Percentiles rank a stretch among this genome's conserved stretches.
These are phyloP conservation scores for Aspergillus heteromorphus DNA, from an alignment of 495 filamentous ascomycete genomes.

Conservation along the genomic window DNA sequence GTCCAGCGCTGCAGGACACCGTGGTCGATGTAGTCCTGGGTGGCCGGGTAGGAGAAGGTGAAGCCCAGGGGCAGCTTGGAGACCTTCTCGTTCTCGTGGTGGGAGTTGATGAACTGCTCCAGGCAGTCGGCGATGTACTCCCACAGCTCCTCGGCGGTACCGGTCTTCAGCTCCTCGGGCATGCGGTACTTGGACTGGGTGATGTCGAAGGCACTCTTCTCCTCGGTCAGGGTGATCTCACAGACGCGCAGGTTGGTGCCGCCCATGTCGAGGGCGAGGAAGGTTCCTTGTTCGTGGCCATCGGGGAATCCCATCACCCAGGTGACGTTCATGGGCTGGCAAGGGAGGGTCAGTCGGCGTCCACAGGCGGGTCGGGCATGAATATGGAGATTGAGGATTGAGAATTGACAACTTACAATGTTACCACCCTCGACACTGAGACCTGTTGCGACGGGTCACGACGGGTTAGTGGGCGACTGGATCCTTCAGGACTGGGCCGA, in stretches of 20 bases:
- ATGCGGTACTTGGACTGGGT: constrained; percentile 98
- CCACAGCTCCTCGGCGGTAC: constrained; percentile 88
- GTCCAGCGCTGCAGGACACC: constrained; percentile 96
- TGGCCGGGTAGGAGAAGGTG: constrained; percentile 97
- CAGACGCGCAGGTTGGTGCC: constrained; percentile 98
- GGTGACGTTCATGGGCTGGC: constrained; percentile 95
- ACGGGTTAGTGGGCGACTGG: neutral
- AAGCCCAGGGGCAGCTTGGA: constrained; percentile 78
- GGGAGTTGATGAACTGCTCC: constrained; percentile 89
- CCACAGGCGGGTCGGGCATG: too few relatives aligned
- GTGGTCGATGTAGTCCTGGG: constrained; percentile 94
- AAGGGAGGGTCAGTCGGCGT: too few relatives aligned
- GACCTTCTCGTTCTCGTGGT: constrained; percentile 66
- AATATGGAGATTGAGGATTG: too few relatives aligned
- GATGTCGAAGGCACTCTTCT: constrained; percentile 96
- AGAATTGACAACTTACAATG: constrained; percentile 90
- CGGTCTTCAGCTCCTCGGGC: constrained; percentile 91
- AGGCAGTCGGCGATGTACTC: constrained; percentile 97
- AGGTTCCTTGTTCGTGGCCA: constrained; percentile 85
- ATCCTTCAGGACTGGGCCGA: neutral
- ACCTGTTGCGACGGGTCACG: constrained; percentile 39
- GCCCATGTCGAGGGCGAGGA: constrained; percentile 94
- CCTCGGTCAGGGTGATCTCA: constrained; percentile 84
- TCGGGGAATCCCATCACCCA: constrained; percentile 95
- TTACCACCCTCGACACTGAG: constrained; percentile 82